Evolutionary conservation across 2,329 filamentous ascomycete species (phyloP), one percentile per base, ranked within the genome.

Genomic region (Alternaria triticimaculans): DNA sequence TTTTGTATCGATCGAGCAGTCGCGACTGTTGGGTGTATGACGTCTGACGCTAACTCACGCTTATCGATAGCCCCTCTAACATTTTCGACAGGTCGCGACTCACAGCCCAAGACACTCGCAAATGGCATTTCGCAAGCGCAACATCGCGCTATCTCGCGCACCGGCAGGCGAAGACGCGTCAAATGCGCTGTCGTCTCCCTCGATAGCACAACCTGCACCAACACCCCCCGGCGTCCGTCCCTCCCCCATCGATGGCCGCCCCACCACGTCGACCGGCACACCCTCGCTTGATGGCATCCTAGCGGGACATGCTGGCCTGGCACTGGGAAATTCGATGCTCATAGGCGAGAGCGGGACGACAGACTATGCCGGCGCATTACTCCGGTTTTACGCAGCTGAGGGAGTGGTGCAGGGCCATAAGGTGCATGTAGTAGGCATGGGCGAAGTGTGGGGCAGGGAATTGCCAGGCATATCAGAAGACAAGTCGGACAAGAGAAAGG

Each of bases 271-370:
- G 0, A 98, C 96, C 0, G 96, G 96, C 21, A 95, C 93, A 1
- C 86, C 89, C 4, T 97, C 94, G 18, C 84, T 99, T 44, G 96
- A 99, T 75, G 88, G 88, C 63, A 85, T 97, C 18, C 84, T 99
- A 1, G 93, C 93, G 44, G 94, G 95, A 0, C 95, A 98, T 82
- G 88, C 90, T 5, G 96, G 96, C 0, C 84, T 98, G 5, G 89
- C 92, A 0, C 84, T 98, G 7, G 96, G 96, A 0, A 93, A 88
- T 18, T 92, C 90, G 0, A 76, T 98, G 1, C 82, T 99, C 6
- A 83, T 97, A 30, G 92, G 95, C 76, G 96, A 99, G 75, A 91
- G 89, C 61, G 95, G 95, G 0, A 97, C 95, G 1, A 99, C 96
- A 0, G 96, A 99, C 78, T 99, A 97, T 82, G 90, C 92, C 0